Conservation (phyloP, 2,329 filamentous ascomycete genomes). For the Curvularia verruculosa region DNA sequence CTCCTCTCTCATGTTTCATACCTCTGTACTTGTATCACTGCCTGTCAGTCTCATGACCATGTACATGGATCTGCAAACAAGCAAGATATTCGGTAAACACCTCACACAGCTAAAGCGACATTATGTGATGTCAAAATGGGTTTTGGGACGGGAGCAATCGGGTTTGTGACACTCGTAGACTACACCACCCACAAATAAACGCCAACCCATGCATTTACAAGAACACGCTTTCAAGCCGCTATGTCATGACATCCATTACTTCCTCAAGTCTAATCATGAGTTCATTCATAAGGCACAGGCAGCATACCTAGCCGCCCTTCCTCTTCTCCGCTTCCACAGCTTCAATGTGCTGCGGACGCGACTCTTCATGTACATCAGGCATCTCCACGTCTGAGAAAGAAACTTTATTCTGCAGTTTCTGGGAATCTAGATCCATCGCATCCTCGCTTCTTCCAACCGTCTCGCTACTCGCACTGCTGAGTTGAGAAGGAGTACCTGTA, state of each 20-base stretch:
- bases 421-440: conserved; percentile 28
- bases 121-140: neutral
- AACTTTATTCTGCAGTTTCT: conserved; percentile 16
- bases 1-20: neutral
- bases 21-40: neutral
- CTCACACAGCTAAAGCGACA: neutral
- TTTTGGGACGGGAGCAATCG: neutral
- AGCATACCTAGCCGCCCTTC: conserved; percentile 27
- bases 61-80: neutral
- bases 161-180: neutral
- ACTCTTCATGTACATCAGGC: conserved; percentile 24
- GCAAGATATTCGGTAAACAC: neutral
- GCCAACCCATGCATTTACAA: neutral
- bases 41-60: neutral
- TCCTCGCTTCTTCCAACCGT: conserved; percentile 28
- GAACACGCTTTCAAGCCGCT: neutral
- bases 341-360: conserved; percentile 32
- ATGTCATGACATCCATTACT: neutral
- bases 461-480: conserved; percentile 33
- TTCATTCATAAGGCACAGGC: neutral
- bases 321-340: conserved; percentile 26
- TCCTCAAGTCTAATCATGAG: neutral
- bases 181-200: neutral
- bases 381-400: conserved; percentile 34
- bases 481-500: conserved; percentile 18